phyloP scores from a whole-genome alignment of 257 asterid species.

The Leptodermis oblonga region DNA sequence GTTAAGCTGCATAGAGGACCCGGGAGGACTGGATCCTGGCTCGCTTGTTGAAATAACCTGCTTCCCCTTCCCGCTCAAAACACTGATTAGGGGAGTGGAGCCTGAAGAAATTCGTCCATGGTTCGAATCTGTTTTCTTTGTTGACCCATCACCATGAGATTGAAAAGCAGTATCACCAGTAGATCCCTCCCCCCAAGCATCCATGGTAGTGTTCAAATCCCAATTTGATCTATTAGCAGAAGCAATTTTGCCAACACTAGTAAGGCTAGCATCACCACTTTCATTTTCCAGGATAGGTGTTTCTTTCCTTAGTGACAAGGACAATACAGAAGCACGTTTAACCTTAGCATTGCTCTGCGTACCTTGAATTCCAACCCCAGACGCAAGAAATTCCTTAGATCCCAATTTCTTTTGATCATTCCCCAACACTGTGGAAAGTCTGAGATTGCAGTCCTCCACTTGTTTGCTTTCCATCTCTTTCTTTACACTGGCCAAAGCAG shows the following conservation, averaged over 20 bases:
- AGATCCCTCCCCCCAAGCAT: conserved; percentile 90
- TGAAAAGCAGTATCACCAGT: conserved; percentile 27
- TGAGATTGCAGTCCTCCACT: conserved; percentile 28
- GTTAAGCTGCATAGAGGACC: conserved; percentile 21
- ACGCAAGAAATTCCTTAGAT: conserved; percentile 27
- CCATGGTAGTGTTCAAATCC: conserved; percentile 91
- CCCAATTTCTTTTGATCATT: conserved; percentile 42
- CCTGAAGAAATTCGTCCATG: conserved; percentile 19
- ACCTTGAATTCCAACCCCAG: conserved; percentile 24
- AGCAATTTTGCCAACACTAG: conserved; percentile 21
- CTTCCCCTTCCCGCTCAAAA: conserved; percentile 43
- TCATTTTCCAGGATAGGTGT: conserved; percentile 20
- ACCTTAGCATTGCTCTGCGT: conserved; percentile 23
- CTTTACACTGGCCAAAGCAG: conserved; percentile 28
- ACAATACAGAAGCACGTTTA: conserved; percentile 42
- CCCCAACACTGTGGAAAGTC: conserved; percentile 29
- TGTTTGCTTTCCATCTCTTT: conserved; percentile 34
- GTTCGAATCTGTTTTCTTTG: conserved; percentile 21
- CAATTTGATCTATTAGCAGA: conserved; percentile 60
- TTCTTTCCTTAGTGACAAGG: conserved; percentile 41
- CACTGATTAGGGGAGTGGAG: conserved; percentile 25
- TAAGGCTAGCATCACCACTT: conserved; percentile 18
- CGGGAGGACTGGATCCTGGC: conserved; percentile 27
- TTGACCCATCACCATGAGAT: conserved; percentile 24
- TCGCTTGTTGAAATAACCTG: conserved; percentile 27